phyloP scores from a whole-genome alignment of 148 eudicot genomes.

The Linanthus parryae region DNA sequence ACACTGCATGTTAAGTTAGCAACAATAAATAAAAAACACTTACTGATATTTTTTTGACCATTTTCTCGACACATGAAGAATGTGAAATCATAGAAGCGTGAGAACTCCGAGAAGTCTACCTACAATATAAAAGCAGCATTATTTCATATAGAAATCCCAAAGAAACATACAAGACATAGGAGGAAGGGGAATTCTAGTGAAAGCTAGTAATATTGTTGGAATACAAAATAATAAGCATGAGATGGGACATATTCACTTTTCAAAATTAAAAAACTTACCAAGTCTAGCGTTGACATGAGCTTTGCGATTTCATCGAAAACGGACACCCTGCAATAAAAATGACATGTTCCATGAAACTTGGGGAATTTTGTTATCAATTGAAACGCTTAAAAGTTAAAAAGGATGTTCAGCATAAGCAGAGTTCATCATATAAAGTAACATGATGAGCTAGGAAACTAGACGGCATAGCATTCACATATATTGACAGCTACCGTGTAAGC shows the following conservation, averaged over 20 bases:
- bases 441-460: neutral
- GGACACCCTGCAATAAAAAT: slow-evolving; percentile 39
- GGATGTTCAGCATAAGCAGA: neutral
- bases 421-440: too few species aligned
- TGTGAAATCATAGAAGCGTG: slow-evolving; percentile 79
- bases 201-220: neutral
- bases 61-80: slow-evolving; percentile 81
- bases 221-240: slow-evolving; percentile 3
- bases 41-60: slow-evolving; percentile 85
- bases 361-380: neutral
- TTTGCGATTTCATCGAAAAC: slow-evolving; percentile 52
- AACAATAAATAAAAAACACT: slow-evolving; percentile 15
- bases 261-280: slow-evolving; percentile 35
- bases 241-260: slow-evolving; percentile 2
- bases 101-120: slow-evolving; percentile 72
- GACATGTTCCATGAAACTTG: neutral
- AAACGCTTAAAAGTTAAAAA: neutral
- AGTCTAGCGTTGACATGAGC: slow-evolving; percentile 57
- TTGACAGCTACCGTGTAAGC: too few species aligned
- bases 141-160: neutral
- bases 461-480: neutral
- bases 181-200: neutral
- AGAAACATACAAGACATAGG: neutral
- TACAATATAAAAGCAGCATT: slow-evolving; percentile 17
- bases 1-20: neutral